Evolutionary conservation across 163 green algal genomes (phyloP).

Genomic region (Chloromonas sp.): DNA sequence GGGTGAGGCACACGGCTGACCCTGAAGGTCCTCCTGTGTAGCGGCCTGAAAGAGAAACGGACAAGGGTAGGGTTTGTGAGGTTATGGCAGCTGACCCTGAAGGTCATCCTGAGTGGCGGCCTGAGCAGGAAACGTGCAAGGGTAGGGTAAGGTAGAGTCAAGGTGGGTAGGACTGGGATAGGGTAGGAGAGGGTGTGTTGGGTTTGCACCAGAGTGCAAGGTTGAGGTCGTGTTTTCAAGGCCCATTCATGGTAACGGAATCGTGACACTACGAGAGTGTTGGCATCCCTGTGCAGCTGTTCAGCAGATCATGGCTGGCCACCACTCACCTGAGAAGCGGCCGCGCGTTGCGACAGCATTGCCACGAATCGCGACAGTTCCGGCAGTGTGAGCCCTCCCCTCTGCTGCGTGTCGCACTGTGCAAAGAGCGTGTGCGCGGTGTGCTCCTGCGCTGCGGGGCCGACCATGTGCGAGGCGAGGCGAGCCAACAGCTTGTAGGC

Average conservation of each 20-base stretch:
- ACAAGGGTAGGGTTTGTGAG: neutral
- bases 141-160: too few relatives aligned
- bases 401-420: slow-evolving; percentile 2
- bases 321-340: too few relatives aligned
- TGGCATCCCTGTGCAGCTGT: too few relatives aligned
- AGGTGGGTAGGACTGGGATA: too few relatives aligned
- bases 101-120: neutral
- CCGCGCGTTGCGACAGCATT: neutral
- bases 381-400: slow-evolving; percentile 3
- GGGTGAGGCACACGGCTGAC: neutral
- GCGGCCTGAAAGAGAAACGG: neutral
- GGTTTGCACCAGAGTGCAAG: too few relatives aligned
- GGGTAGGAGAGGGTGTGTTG: too few relatives aligned
- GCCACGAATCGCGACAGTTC: slow-evolving; percentile 7
- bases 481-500: slow-evolving; percentile 32
- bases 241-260: too few relatives aligned
- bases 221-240: too few relatives aligned
- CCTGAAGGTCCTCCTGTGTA: neutral
- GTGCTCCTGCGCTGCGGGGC: neutral
- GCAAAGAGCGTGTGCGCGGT: neutral
- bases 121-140: neutral
- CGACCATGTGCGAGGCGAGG: slow-evolving; percentile 5
- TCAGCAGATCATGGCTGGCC: too few relatives aligned
- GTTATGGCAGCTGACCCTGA: neutral
- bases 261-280: too few relatives aligned